Evolutionary conservation across 441 rosid species (phyloP), one percentile per base, ranked within the genome.

Genomic region (Flueggea neowawraea): DNA sequence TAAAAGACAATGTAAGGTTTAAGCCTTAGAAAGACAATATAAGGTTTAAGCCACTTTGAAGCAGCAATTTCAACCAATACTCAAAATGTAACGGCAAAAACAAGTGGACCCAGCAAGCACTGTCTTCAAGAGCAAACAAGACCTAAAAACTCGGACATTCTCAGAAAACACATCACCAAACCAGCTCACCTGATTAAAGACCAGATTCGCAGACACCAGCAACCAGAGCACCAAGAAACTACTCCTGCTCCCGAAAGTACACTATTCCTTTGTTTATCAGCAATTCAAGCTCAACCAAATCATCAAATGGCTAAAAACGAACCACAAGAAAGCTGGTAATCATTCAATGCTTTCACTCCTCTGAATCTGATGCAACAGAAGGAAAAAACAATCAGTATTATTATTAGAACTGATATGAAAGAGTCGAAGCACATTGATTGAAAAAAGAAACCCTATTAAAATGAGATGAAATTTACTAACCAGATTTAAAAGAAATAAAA

Each of bases 281-380:
- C 56, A 71, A 56, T 58, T 55, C 58, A 71, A 68, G 50, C 69
- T 70, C 65, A 58, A 64, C 70, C 61, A 70, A 52, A 54, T 44
- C 73, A 77, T 72, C 69, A 66, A 85, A 74, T 68, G 66, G 62
- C 65, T 39, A 63, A 52, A 76, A n/a, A n/a, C n/a, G n/a, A n/a
- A n/a, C n/a, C n/a, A n/a, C n/a, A n/a, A n/a, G n/a, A n/a, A n/a
- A n/a, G n/a, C n/a, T n/a, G n/a, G n/a, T n/a, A n/a, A n/a, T n/a
- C n/a, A n/a, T n/a, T n/a, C n/a, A n/a, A n/a, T n/a, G n/a, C n/a
- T n/a, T n/a, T n/a, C n/a, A n/a, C n/a, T n/a, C n/a, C n/a, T n/a
- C n/a, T n/a, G n/a, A n/a, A n/a, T n/a, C n/a, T n/a, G n/a, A n/a
- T n/a, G n/a, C n/a, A n/a, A n/a, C n/a, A n/a, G n/a, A n/a, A n/a